Conservation (phyloP, 306 rosid species). For the Rosa rugosa region DNA sequence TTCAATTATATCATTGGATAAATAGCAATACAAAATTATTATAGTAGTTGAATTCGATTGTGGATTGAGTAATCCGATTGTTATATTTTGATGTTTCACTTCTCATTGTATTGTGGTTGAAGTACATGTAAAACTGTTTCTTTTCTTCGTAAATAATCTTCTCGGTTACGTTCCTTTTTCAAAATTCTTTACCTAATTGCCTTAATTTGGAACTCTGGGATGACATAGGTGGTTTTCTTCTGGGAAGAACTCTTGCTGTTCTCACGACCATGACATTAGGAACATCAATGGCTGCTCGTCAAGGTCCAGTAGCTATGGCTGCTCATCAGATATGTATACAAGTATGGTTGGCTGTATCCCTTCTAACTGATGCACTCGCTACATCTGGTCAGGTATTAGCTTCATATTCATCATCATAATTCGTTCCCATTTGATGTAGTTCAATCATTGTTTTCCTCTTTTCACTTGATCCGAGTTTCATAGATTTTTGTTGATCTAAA, state of each 20-base stretch:
- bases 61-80: not conserved
- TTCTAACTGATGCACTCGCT: slow-evolving; percentile 86
- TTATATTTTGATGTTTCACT: not conserved
- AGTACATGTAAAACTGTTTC: slow-evolving; percentile 11
- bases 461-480: not conserved
- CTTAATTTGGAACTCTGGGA: slow-evolving; percentile 26
- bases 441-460: slow-evolving; percentile 9
- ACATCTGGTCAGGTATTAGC: slow-evolving; percentile 77
- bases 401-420: slow-evolving; percentile 14
- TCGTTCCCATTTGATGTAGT: slow-evolving; percentile 11
- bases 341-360: slow-evolving; percentile 98
- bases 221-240: slow-evolving; percentile 80
- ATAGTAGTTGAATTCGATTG: not conserved
- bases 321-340: slow-evolving; percentile 98
- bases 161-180: not conserved
- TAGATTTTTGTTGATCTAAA: not conserved
- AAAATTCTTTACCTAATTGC: not conserved
- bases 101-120: slow-evolving; percentile 6
- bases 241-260: slow-evolving; percentile 94
- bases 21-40: not conserved
- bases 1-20: not conserved
- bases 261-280: slow-evolving; percentile 82
- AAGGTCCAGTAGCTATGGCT: slow-evolving; percentile 98
- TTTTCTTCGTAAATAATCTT: slow-evolving; percentile 19
- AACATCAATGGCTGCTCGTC: slow-evolving; percentile 94